These are phyloP conservation scores for Pythium brachiatum DNA, from an alignment of 352 stramenopile species.

Conservation along the genomic window DNA sequence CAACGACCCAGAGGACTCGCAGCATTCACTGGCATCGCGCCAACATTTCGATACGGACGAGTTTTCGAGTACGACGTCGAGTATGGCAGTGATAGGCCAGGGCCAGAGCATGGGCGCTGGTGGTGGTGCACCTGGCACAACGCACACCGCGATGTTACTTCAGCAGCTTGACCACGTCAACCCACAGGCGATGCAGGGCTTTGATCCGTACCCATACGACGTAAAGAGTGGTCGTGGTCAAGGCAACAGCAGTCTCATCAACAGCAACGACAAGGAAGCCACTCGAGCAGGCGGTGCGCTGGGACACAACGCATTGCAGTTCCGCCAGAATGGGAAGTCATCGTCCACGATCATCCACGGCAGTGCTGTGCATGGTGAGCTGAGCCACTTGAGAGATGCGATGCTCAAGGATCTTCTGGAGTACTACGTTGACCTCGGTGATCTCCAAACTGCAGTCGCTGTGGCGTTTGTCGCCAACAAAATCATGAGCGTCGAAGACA, in stretches of 20 bases:
- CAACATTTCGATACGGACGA: slow-evolving; percentile 27
- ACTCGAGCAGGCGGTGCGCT: background rate
- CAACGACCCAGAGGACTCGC: slow-evolving; percentile 21
- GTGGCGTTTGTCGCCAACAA: slow-evolving; percentile 72
- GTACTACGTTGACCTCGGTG: slow-evolving; percentile 83
- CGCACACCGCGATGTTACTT: slow-evolving; percentile 73
- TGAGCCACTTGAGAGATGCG: slow-evolving; percentile 65
- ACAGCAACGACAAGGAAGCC: slow-evolving; percentile 26
- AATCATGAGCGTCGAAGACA: slow-evolving; percentile 71
- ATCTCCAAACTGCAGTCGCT: slow-evolving; percentile 82
- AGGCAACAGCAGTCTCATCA: slow-evolving; percentile 3
- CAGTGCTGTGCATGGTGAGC: slow-evolving; percentile 71
- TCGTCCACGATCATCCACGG: slow-evolving; percentile 72
- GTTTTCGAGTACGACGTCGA: slow-evolving; percentile 32
- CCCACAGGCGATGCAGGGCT: slow-evolving; percentile 83
- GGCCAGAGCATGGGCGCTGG: background rate
- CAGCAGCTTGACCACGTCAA: slow-evolving; percentile 87
- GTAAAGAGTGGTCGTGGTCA: slow-evolving; percentile 32
- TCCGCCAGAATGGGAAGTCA: slow-evolving; percentile 26
- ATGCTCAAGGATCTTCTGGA: slow-evolving; percentile 86
- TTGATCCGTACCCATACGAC: slow-evolving; percentile 84
- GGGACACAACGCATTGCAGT: slow-evolving; percentile 8
- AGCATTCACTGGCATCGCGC: slow-evolving; percentile 16
- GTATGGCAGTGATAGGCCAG: slow-evolving; percentile 23
- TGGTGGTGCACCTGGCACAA: slow-evolving; percentile 26